Evolutionary conservation across 352 stramenopile species (phyloP), one percentile per base, ranked within the genome.

Genomic region (Phytophthora sansomeana): DNA sequence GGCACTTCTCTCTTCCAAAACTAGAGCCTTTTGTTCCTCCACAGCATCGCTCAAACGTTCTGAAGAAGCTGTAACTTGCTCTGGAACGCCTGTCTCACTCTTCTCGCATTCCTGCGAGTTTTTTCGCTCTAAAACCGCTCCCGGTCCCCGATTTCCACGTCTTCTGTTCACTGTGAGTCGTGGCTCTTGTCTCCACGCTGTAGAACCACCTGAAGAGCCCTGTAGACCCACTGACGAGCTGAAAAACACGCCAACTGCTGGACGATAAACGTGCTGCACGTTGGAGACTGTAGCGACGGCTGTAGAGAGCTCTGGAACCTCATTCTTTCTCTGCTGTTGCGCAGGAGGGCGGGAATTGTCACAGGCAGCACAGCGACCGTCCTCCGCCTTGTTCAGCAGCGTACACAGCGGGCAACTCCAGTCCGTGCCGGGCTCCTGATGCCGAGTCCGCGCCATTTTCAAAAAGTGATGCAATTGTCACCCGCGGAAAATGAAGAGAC

Each of bases 401-500:
- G 83, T 92, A 35, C 83, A 92, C 24, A 92, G 77, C 60, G 69
- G 61, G 44, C 83, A 92, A 67, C 79, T 92, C 83, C 83, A 92
- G 56, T 90, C 77, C 21, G 65, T 33, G 5, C 2, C 11, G 0
- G 11, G 2, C 5, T 53, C 46, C 28, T 47, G 54, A 8, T 57
- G 38, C 24, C 50, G 41, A 46, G 65, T 78, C 33, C 66, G 63
- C 72, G 72, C 68, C 72, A 80, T 80, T 67, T 72, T 61, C 29
- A 61, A 65, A 24, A 72, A 63, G 17, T 59, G 7, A 4, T 21
- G 19, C 24, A 38, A 32, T 48, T 42, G 46, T 59, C 19, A 60
- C 65, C 69, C 51, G 52, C 55, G 58, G 16, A 73, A 72, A 58
- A 60, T 61, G 6, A 1, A 39, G 0, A n/a, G 0, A 5, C 32